Evolutionary conservation across 2,329 filamentous ascomycete genomes (phyloP).

Genomic region (Aspergillus clavatus): DNA sequence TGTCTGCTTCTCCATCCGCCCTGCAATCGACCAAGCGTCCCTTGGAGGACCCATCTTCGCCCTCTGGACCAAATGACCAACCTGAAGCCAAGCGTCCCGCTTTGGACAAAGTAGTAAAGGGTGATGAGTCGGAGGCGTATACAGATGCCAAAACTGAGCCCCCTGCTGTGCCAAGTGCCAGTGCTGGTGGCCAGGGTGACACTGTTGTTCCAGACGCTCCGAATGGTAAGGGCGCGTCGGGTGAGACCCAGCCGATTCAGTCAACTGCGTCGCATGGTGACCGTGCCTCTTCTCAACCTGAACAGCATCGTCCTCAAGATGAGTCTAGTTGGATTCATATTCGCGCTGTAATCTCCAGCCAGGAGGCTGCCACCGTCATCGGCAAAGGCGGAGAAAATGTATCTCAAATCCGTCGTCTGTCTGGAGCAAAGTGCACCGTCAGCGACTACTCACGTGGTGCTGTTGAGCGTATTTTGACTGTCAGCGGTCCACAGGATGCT

Average conservation of each 20-base stretch:
- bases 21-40: constrained; percentile 69
- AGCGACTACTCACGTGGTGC: constrained; percentile 97
- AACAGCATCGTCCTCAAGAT: constrained; percentile 60
- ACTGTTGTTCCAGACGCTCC: constrained; percentile 63
- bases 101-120: constrained; percentile 83
- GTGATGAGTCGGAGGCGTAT: constrained; percentile 42
- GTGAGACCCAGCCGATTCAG: constrained; percentile 56
- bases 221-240: constrained; percentile 47
- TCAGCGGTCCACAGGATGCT: constrained; percentile 93
- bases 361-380: constrained; percentile 95
- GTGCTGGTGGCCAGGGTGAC: constrained; percentile 53
- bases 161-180: constrained; percentile 16
- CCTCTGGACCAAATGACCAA: constrained; percentile 83
- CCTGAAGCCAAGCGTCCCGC: constrained; percentile 96
- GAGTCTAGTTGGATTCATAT: constrained; percentile 97
- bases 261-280: constrained; percentile 54
- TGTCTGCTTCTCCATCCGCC: constrained; percentile 63
- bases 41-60: constrained; percentile 93
- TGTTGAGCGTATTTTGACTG: constrained; percentile 94
- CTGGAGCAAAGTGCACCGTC: constrained; percentile 96
- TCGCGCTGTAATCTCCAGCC: constrained; percentile 92
- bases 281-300: constrained; percentile 40
- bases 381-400: constrained; percentile 99
- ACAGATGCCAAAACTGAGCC: constrained; percentile 22
- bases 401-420: constrained; percentile 89